Evolutionary conservation across 768 basidiomycete species (phyloP).

Genomic region (Cystobasidium ongulense): DNA sequence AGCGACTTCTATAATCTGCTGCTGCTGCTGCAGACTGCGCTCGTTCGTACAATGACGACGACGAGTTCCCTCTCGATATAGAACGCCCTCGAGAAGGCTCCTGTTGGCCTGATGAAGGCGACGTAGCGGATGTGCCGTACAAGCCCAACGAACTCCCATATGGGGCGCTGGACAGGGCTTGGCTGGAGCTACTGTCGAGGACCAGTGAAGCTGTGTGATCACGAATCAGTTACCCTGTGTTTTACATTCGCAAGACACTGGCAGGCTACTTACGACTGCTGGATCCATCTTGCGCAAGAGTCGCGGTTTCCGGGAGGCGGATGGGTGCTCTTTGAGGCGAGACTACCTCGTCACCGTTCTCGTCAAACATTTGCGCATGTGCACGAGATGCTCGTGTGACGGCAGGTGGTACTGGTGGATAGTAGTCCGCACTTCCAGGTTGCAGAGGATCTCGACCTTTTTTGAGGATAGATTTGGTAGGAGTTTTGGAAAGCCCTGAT

Average conservation of each 20-base stretch:
- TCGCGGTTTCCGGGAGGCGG: background rate
- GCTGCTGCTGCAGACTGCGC: constrained; percentile 5
- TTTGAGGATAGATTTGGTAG: constrained; percentile 26
- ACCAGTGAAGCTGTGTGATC: background rate
- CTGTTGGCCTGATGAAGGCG: background rate
- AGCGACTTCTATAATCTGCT: background rate
- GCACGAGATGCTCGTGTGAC: constrained; percentile 6
- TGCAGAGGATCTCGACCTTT: background rate
- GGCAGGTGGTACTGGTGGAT: constrained; percentile 25
- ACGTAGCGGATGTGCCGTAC: background rate
- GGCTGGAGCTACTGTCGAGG: background rate
- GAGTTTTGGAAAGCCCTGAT: background rate
- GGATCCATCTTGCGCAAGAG: constrained; percentile 2
- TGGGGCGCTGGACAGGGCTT: background rate
- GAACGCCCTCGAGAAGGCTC: constrained; percentile 23
- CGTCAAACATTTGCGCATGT: constrained; percentile 23
- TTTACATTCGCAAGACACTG: no score
- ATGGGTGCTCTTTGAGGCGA: background rate
- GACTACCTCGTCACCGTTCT: constrained; percentile 8
- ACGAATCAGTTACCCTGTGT: background rate
- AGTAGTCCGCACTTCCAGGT: constrained; percentile 20
- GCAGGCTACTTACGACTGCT: background rate
- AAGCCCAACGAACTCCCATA: background rate
- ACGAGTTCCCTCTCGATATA: constrained; percentile 23
- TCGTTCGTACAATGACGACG: constrained; percentile 19